phyloP scores from a whole-genome alignment of 31 red algal genomes.

The Pterothamnion heteromorphum region DNA sequence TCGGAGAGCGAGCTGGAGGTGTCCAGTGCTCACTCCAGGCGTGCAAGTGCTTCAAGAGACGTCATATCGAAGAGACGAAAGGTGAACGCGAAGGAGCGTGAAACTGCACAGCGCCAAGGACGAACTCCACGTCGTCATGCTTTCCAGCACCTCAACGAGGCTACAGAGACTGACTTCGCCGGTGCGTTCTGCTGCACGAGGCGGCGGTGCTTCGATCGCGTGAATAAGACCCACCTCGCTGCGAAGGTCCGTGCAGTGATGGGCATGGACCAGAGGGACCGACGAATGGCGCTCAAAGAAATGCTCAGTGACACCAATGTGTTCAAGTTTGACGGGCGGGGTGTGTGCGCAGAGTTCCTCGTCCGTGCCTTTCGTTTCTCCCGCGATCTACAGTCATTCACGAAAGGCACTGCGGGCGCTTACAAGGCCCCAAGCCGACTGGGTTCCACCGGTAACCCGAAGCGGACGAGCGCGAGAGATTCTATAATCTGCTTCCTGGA shows the following conservation, averaged over 20 bases:
- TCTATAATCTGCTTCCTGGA: background rate
- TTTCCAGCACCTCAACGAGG: no score
- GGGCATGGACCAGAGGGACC: background rate
- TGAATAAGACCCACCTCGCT: no score
- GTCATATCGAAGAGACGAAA: no score
- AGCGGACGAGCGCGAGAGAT: background rate
- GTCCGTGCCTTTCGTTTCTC: background rate
- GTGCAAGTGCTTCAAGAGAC: no score
- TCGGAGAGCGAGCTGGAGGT: no score
- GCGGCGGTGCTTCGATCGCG: no score
- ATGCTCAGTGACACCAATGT: background rate
- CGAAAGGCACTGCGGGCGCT: background rate
- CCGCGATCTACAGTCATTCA: background rate
- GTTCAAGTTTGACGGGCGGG: background rate
- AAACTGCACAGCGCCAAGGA: no score
- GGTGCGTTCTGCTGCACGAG: no score
- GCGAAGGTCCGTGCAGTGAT: background rate
- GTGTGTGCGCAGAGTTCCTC: background rate
- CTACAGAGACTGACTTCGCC: no score
- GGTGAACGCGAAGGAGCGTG: no score
- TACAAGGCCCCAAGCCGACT: background rate
- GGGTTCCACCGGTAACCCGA: background rate
- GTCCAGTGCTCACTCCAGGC: no score
- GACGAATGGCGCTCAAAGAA: background rate
- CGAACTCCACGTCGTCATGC: no score